Base-by-base conservation (phyloP, 345 rosid species). In the Clausena lansium region DNA sequence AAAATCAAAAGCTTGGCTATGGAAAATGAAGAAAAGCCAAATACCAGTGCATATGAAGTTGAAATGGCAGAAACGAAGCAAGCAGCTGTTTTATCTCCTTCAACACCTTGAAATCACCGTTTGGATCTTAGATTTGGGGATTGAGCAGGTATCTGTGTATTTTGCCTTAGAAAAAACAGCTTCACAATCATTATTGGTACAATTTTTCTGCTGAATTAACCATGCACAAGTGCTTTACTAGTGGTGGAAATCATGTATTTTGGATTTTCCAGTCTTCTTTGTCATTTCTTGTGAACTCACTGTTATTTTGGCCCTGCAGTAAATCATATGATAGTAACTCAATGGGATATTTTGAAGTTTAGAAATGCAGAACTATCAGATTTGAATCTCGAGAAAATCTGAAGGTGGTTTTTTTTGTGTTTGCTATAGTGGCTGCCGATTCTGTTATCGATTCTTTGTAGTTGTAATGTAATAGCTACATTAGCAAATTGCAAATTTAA, bases 21-120 rank as follows among this genome's bases (percentile, higher is more conserved):
- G 50, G 88, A 72, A 77, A 65, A 75, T 74, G 86, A 67, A 78
- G 76, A 83, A 63, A 28, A 79, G 68, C 50, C 86, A 67, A 75
- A 80, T 60, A 19, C 58, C 36, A 24, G 76, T 64, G 72, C 79
- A 38, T 79, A 72, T 69, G 93, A 91, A 87, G 86, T 89, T 66
- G 92, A 91, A 84, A 86, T 91, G 93, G 81, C 88, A 25, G 92
- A 89, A 70, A 83, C 89, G 41, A 78, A 80, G 74, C 77, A 76
- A 52, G 76, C 82, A 41, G 76, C 71, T 38, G 41, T 36, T 71
- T 35, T 71, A 79, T 81, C 82, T 60, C 83, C 85, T 27, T 27
- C 83, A 65, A 73, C 82, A 36, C 84, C 84, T 47, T 84, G 79
- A 86, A 74, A 80, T 72, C 25, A 64, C 28, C n/a, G 8, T 66